Percentiles rank a stretch among this genome's conserved stretches.
Conservation (phyloP, 2,329 filamentous ascomycete species). For the Diplodia mutila region DNA sequence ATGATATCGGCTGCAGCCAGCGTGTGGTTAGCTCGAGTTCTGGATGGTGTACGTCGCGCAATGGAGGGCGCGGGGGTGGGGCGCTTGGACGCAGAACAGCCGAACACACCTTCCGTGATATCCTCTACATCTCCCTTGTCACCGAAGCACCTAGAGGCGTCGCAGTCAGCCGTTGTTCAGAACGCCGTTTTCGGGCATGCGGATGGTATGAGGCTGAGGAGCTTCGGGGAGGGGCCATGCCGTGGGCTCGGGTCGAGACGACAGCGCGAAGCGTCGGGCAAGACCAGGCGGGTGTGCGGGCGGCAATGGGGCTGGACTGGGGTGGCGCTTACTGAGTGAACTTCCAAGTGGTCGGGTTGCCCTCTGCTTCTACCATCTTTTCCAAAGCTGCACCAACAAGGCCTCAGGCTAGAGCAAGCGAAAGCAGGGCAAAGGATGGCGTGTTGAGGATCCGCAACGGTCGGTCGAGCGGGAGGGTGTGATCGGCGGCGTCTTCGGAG, state of each 20-base stretch:
- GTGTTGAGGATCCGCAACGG: constrained; percentile 13
- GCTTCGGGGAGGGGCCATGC: constrained; percentile 2
- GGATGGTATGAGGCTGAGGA: background rate
- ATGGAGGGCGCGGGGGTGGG: constrained; percentile 21
- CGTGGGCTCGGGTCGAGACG: background rate
- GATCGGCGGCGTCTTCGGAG: constrained; percentile 23
- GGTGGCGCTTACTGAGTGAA: constrained; percentile 85
- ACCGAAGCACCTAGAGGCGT: constrained; percentile 80
- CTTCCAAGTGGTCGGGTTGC: constrained; percentile 97
- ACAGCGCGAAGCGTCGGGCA: background rate
- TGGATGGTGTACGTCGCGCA: background rate
- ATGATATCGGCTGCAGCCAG: constrained; percentile 75
- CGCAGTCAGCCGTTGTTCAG: constrained; percentile 10
- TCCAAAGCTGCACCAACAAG: constrained; percentile 28
- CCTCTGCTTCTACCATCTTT: constrained; percentile 96
- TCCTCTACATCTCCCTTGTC: constrained; percentile 99
- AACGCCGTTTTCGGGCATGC: background rate
- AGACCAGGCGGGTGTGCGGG: background rate
- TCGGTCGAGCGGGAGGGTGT: constrained; percentile 5
- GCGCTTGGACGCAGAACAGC: constrained; percentile 24
- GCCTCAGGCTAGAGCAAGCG: constrained; percentile 18
- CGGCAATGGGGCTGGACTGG: background rate
- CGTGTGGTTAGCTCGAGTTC: constrained; percentile 52
- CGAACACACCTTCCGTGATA: constrained; percentile 77
- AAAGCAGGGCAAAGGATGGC: background rate